Evolutionary conservation across 1,284 basidiomycete species (phyloP), one percentile per base, ranked within the genome.

Genomic region (Ganoderma multipileum): DNA sequence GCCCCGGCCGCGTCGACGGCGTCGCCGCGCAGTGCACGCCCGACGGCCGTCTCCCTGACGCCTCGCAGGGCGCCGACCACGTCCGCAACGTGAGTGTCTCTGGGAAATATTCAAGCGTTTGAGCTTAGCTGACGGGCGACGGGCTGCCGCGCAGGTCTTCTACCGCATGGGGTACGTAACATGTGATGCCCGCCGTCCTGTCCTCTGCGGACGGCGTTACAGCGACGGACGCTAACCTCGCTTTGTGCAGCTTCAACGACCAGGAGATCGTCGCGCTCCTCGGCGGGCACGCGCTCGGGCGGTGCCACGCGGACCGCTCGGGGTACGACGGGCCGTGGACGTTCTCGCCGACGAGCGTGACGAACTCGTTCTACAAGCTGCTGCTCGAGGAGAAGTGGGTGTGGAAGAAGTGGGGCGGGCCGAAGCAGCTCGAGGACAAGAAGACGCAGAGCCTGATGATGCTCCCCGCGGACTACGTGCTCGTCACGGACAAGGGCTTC

Each of bases 11-110:
- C 66, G 89, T 96, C 71, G 95, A 98, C 79, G 93, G 96, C 63
- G 85, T 91, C 73, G 89, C 87, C 59, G 81, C 85, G 65, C 82
- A 97, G 55, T 93, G 85, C 67, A 95, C 97, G 38, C 97, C 97
- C 26, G 96, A 97, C 77, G 97, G 97, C 68, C 92, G 97, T 80
- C 90, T 99, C 50, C 97, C 97, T 28, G 97, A 99, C 79, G 97
- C 92, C 47, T 78, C 89, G 33, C 91, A 95, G 80, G 96, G 94
- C 60, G 82, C 89, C 67, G 90, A 95, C 79, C 97, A 99, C 80
- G 83, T 99, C 69, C 89, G 97, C 67, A 84, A 86, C 74, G 90
- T 91, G 73, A 78, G 87, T 82, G 33, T 20, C 47, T n/a, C 30
- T 42, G 5, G 14, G 1, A 26, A 4, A 54, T 28, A 5, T 16